Evolutionary conservation across 352 stramenopile species (phyloP), one percentile per base, ranked within the genome.

Genomic region (Albugo laibachii): DNA sequence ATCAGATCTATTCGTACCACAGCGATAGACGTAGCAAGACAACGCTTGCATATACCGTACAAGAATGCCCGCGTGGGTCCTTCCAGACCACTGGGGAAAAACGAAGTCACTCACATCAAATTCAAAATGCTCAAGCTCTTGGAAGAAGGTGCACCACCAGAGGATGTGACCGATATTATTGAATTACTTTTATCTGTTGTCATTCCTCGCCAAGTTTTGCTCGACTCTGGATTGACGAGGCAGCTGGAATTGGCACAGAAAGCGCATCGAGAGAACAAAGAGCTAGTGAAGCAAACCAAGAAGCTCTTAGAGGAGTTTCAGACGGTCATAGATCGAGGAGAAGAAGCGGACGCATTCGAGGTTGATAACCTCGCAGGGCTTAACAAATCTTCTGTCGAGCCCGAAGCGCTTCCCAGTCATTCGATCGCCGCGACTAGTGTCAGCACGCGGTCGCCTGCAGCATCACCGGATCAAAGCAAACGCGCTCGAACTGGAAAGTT

Each of bases 261-360:
- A 44, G 72, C 74, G 11, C 70, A 87, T 52, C 81, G 85, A 39
- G 74, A 91, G 57, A 85, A 87, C 66, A 85, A 85, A 56, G 77
- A 91, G 47, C 59, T 91, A 37, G 70, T 87, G 21, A 73, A 74
- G 35, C 71, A 85, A 45, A 84, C 77, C 12, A 84, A 72, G 48
- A 80, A 80, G 43, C 53, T 91, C 18, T 56, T 80, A 46, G 77
- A 91, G 40, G 70, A 84, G 38, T 85, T 84, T 55, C 69, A 80
- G 42, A 61, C 55, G n/a, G 79, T 85, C 49, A 63, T 82, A 42
- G 24, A 31, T 31, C 24, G 24, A 31, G 24, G 24, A 3, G 5
- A 52, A 36, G 27, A 14, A 31, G 12, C 45, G 3, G 12, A 49
- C 13, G 13, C 18, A 48, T 21, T 50, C 1, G 6, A 21, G 36